Base-by-base conservation (phyloP, 2,329 filamentous ascomycete species). In the Tolypocladium ophioglossoides region DNA sequence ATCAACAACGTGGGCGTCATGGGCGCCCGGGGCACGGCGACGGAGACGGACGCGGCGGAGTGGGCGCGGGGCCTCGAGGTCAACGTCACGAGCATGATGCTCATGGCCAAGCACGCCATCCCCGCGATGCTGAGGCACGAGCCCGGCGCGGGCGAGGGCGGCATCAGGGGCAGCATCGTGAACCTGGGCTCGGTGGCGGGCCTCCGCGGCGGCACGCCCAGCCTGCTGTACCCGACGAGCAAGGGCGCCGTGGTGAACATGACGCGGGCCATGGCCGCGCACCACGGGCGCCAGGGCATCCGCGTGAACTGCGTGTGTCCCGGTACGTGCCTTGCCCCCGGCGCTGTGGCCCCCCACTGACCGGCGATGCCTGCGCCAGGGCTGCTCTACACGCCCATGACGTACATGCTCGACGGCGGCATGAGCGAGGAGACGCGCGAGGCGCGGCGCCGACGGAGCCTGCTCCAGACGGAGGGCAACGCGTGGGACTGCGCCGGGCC, bases 181-280 rank as follows among this genome's bases (percentile, higher is more conserved):
- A 86, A 86, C 61, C 80, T 86, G 73, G 78, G 78, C 2, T 79
- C 74, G 49, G 82, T 86, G 1, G 81, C 82, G 0, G 82, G 82
- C 0, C 51, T 77, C 35, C 68, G 68, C n/a, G 75, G 75, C 0
- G 75, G 75, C 0, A 74, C 70, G 35, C 72, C 73, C 1, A 67
- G 71, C 56, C 58, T 78, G 4, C 59, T 77, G 1, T 77, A 78
- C 48, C 74, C 75, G 8, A 77, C 74, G 0, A 71, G 67, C 56
- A 78, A 78, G 55, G 74, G 75, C 1, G 74, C 74, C 0, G 70
- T 78, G 1, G 68, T 78, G 3, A 74, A 78, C 27, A 78, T 79
- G 75, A 78, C 76, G 1, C 61, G 74, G 1, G 73, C 75, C 1
- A 78, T 79, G 76, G 76, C 76, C 1, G 73, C 74, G 1, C 72